These are phyloP conservation scores for Castanea crenata DNA, from an alignment of 306 rosid species.

Conservation along the genomic window DNA sequence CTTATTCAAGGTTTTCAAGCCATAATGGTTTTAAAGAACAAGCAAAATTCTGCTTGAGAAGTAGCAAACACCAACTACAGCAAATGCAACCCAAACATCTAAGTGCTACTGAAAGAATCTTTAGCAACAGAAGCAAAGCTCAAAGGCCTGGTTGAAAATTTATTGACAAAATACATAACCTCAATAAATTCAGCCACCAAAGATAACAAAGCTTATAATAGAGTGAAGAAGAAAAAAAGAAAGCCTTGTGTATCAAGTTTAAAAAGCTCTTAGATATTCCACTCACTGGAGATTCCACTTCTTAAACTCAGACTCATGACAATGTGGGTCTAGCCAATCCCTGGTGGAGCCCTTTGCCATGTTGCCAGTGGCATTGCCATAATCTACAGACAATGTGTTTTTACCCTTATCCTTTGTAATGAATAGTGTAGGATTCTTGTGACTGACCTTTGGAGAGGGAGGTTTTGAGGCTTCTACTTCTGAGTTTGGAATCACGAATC, in stretches of 20 bases:
- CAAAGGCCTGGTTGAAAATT: conserved; percentile 1
- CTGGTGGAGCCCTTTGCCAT: conserved; percentile 55
- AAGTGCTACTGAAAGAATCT: not conserved
- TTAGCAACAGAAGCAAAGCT: not conserved
- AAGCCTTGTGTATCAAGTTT: not conserved
- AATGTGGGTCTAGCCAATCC: conserved; percentile 97
- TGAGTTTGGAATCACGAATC: conserved; percentile 87
- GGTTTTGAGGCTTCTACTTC: conserved; percentile 57
- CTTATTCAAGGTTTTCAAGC: no score
- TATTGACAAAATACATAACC: conserved; percentile 38
- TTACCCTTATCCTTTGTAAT: conserved; percentile 50
- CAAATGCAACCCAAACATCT: no score
- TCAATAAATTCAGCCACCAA: conserved; percentile 9
- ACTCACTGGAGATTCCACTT: conserved; percentile 48
- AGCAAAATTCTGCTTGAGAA: not conserved
- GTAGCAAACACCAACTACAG: not conserved
- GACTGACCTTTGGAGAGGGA: conserved; percentile 56
- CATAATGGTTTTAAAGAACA: no score
- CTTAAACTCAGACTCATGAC: conserved; percentile 83
- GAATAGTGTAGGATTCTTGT: not conserved
- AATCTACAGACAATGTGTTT: conserved; percentile 90
- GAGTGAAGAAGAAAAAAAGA: no score
- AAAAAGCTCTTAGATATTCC: not conserved
- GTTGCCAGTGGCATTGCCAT: conserved; percentile 38
- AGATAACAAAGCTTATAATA: conserved; percentile 4